Conservation (phyloP, 306 rosid species). For the Spatholobus suberectus region DNA sequence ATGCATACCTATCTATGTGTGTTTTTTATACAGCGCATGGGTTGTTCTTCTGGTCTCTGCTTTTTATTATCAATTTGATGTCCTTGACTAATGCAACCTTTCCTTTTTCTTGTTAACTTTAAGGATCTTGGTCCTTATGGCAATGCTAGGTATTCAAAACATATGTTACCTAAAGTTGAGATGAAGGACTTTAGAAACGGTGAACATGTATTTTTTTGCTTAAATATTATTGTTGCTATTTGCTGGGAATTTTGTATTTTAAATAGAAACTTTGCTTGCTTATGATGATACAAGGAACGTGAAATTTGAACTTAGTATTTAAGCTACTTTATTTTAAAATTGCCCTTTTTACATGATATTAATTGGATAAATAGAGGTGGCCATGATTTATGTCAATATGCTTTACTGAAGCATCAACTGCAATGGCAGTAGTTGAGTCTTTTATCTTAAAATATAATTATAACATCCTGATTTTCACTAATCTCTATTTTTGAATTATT, state of each 20-base stretch:
- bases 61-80: conserved; percentile 1
- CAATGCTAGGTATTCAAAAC: conserved; percentile 87
- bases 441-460: not conserved
- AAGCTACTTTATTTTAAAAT: conserved; percentile 10
- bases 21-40: not conserved
- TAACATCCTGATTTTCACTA: too few species aligned
- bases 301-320: conserved; percentile 14
- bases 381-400: too few species aligned
- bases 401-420: conserved; percentile 12
- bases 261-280: not conserved
- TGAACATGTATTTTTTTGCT: conserved; percentile 73
- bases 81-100: not conserved
- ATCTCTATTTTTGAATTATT: too few species aligned
- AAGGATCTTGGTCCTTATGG: conserved; percentile 96
- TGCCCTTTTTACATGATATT: conserved; percentile 15
- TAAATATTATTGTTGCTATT: too few species aligned
- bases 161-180: conserved; percentile 90
- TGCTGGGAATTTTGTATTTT: conserved; percentile 1
- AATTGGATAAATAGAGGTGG: not conserved
- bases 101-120: conserved; percentile 57
- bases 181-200: conserved; percentile 92
- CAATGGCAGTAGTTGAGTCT: not conserved
- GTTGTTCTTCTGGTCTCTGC: conserved; percentile 18
- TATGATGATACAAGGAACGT: not conserved
- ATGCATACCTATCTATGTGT: not conserved